A percentile compares a stretch with the other conserved stretches of the same genome.
Conservation (phyloP, 2,329 filamentous ascomycete genomes). For the Lasiodiplodia citricola region DNA sequence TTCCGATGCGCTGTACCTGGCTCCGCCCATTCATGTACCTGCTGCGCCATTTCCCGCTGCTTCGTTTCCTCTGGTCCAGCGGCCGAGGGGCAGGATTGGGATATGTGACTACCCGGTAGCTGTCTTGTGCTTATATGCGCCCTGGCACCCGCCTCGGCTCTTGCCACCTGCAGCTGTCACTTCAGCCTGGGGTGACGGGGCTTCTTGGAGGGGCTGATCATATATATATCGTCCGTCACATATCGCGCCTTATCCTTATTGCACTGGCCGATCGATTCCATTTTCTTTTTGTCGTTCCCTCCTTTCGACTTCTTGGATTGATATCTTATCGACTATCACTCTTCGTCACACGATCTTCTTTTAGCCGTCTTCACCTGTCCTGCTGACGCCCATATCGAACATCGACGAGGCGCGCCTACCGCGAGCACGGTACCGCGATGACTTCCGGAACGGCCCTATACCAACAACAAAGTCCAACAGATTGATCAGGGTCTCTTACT, state of each 20-base stretch:
- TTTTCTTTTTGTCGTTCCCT: neutral
- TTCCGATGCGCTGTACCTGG: neutral
- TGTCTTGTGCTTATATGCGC: constrained; percentile 5
- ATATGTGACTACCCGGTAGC: neutral
- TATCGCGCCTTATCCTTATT: neutral
- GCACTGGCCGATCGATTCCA: neutral
- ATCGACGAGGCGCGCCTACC: neutral
- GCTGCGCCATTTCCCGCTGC: neutral
- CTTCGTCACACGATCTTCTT: neutral
- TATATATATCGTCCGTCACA: neutral
- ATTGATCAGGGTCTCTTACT: neutral
- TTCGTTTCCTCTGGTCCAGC: neutral
- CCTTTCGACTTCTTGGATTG: neutral
- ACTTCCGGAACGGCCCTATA: constrained; percentile 10
- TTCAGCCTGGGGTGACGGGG: constrained; percentile 5
- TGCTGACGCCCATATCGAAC: neutral
- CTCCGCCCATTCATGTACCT: neutral
- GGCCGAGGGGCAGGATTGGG: neutral
- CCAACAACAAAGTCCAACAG: constrained; percentile 3
- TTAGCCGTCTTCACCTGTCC: neutral
- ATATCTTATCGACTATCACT: neutral
- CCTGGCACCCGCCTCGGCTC: too few relatives aligned
- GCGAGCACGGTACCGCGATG: constrained; percentile 6
- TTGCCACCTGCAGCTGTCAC: neutral
- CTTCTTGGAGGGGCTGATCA: neutral